phyloP scores from a whole-genome alignment of 208 protist genomes.

The Leishmania turanica region DNA sequence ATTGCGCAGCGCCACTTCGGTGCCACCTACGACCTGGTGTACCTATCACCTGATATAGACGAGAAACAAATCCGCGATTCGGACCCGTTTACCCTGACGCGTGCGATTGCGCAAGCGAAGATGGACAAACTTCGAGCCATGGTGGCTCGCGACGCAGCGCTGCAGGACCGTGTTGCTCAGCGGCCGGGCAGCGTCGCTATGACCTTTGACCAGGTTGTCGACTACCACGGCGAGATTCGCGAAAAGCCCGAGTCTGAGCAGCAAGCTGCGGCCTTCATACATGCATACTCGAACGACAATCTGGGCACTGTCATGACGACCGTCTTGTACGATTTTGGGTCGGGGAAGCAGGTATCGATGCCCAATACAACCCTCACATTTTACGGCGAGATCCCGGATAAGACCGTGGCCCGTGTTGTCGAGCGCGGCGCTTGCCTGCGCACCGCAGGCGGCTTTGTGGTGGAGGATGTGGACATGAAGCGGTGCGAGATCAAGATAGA shows the following conservation, averaged over 20 bases:
- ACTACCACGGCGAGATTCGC: slow-evolving; percentile 75
- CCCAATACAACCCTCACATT: slow-evolving; percentile 68
- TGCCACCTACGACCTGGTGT: slow-evolving; percentile 42
- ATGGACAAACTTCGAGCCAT: slow-evolving; percentile 31
- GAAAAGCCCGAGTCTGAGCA: slow-evolving; percentile 71
- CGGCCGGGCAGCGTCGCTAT: slow-evolving; percentile 50
- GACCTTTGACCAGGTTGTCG: slow-evolving; percentile 88
- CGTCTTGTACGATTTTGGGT: slow-evolving; percentile 45
- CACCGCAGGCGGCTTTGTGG: slow-evolving; percentile 73
- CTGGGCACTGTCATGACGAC: slow-evolving; percentile 75
- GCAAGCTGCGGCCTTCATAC: slow-evolving; percentile 56
- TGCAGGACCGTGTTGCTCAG: slow-evolving; percentile 13
- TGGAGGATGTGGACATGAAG: slow-evolving; percentile 79
- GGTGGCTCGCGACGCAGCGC: slow-evolving; percentile 13
- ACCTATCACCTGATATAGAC: slow-evolving; percentile 82
- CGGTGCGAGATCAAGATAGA: slow-evolving; percentile 47
- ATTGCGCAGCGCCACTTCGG: slow-evolving; percentile 47
- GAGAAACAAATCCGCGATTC: slow-evolving; percentile 64
- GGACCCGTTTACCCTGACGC: slow-evolving; percentile 63
- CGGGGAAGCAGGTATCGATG: slow-evolving; percentile 20
- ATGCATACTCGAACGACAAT: slow-evolving; percentile 59
- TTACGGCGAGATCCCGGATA: slow-evolving; percentile 49
- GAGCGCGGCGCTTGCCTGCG: slow-evolving; percentile 47
- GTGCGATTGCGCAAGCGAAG: slow-evolving; percentile 44
- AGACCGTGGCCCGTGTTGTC: slow-evolving; percentile 60